phyloP scores from a whole-genome alignment of 306 rosid species.

The Dalbergia cultrata region DNA sequence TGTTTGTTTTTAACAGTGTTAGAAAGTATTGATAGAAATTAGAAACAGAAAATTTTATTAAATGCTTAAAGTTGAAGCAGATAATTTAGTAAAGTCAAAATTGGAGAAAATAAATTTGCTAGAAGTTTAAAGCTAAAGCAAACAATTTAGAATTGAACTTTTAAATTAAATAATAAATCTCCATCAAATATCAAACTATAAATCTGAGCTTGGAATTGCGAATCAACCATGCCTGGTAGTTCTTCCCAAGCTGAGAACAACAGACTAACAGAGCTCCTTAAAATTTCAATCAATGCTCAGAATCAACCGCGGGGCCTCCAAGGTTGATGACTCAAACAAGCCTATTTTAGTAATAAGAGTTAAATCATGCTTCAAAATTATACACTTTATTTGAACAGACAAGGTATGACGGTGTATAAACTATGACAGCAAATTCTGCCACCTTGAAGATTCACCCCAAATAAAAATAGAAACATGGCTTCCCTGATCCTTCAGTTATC shows the following conservation, averaged over 20 bases:
- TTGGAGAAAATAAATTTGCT: too few species aligned
- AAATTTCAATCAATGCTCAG: slow-evolving; percentile 1
- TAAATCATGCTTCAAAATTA: slow-evolving; percentile 28
- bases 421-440: slow-evolving; percentile 36
- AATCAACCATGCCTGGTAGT: not conserved
- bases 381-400: slow-evolving; percentile 40
- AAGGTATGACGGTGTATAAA: slow-evolving; percentile 23
- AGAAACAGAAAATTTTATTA: not conserved
- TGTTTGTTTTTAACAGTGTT: too few species aligned
- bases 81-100: not conserved
- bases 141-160: not conserved
- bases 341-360: slow-evolving; percentile 3
- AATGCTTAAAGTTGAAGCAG: not conserved
- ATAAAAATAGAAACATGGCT: slow-evolving; percentile 28
- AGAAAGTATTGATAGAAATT: not conserved
- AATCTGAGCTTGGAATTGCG: not conserved
- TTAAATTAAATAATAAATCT: too few species aligned
- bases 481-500: slow-evolving; percentile 42
- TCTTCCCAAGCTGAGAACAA: not conserved
- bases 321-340: not conserved
- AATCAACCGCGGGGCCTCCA: not conserved
- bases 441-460: not conserved
- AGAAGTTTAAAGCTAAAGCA: not conserved
- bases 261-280: not conserved
- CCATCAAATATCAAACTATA: not conserved